Evolutionary conservation across 202 grass and related monocot genomes (phyloP).

Genomic region (Bolboschoenoplectus hybrid): DNA sequence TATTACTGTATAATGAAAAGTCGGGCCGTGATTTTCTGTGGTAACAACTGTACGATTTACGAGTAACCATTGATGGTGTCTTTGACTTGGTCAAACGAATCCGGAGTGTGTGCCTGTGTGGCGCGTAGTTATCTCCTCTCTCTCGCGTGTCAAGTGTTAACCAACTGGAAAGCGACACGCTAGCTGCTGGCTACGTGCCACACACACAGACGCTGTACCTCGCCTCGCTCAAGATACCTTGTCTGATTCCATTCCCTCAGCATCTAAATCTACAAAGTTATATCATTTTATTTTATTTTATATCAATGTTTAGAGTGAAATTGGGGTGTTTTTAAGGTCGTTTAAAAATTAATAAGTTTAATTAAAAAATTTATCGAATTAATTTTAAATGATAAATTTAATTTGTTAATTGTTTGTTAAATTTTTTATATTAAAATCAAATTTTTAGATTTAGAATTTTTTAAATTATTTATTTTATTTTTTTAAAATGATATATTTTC

Average conservation of each 20-base stretch:
- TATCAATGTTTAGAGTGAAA: background rate
- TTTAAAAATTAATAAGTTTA: too few relatives aligned
- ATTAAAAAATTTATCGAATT: too few relatives aligned
- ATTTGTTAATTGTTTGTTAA: too few relatives aligned
- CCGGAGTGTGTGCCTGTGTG: too few relatives aligned
- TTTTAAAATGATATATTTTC: too few relatives aligned
- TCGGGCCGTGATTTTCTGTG: background rate
- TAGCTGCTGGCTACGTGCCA: background rate
- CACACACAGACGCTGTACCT: too few relatives aligned
- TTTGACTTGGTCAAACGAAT: background rate
- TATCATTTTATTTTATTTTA: background rate
- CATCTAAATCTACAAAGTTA: background rate
- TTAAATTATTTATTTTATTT: too few relatives aligned
- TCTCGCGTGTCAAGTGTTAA: background rate
- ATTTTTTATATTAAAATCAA: too few relatives aligned
- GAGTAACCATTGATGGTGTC: too few relatives aligned
- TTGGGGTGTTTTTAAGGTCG: too few relatives aligned
- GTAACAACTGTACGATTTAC: background rate
- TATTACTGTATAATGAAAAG: background rate
- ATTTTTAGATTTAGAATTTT: background rate
- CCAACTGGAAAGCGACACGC: slow-evolving; percentile 28
- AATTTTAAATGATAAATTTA: too few relatives aligned
- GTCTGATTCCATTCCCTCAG: background rate
- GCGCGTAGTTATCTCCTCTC: background rate
- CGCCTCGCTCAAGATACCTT: background rate